phyloP scores from a whole-genome alignment of 1,284 basidiomycete species.

The Peniophora sp. region DNA sequence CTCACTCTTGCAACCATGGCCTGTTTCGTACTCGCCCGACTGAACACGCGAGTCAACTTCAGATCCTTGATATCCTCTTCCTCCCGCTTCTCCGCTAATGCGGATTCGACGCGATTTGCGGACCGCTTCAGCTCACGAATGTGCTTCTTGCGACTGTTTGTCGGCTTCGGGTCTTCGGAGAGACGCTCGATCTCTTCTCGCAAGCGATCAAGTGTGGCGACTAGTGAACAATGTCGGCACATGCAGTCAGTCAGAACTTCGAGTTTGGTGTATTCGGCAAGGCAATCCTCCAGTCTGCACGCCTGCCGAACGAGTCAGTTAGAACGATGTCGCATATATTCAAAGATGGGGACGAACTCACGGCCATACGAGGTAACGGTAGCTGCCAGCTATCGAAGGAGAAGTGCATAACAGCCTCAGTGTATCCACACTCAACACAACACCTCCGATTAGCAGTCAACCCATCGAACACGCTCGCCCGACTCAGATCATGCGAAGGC shows the following conservation, averaged over 20 bases:
- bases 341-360: conserved; percentile 21
- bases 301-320: conserved; percentile 25
- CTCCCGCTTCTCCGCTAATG: conserved; percentile 66
- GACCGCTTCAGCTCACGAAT: conserved; percentile 62
- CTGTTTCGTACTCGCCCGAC: conserved; percentile 76
- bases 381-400: conserved; percentile 79
- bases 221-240: conserved; percentile 75
- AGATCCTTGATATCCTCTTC: conserved; percentile 76
- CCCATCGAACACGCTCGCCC: conserved; percentile 65
- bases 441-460: conserved; percentile 77
- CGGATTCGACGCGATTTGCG: conserved; percentile 49
- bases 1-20: conserved; percentile 79
- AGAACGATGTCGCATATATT: background rate
- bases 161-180: conserved; percentile 37
- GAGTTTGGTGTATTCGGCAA: conserved; percentile 76
- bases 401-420: conserved; percentile 85
- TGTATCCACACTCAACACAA: conserved; percentile 79
- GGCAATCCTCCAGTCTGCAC: conserved; percentile 64
- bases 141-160: conserved; percentile 62
- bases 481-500: background rate
- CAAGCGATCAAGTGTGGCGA: conserved; percentile 59
- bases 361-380: conserved; percentile 56
- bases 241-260: conserved; percentile 79
- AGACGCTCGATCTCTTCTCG: conserved; percentile 49
- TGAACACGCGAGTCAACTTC: conserved; percentile 66